These are phyloP conservation scores for Platanthera zijinensis DNA, from an alignment of 106 monocot genomes.

Conservation along the genomic window DNA sequence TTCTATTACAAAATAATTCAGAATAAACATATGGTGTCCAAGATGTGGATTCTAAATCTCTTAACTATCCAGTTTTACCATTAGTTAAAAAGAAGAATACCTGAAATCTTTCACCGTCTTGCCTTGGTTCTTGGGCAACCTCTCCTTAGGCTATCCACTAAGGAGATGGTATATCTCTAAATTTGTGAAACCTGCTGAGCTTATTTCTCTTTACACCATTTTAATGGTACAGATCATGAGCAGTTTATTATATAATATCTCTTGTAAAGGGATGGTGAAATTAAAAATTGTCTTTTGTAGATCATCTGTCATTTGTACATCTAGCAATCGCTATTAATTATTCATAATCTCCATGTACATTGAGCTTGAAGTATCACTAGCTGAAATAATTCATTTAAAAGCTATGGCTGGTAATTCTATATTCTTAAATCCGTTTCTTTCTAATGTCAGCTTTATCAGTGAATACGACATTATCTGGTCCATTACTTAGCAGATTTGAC, in stretches of 20 bases:
- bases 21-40: too few species aligned
- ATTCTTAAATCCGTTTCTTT: not conserved
- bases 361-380: not conserved
- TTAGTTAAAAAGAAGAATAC: too few species aligned
- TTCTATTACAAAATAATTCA: too few species aligned
- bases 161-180: too few species aligned
- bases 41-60: too few species aligned
- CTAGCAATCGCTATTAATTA: not conserved
- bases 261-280: not conserved
- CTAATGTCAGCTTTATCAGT: conserved; percentile 70
- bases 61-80: too few species aligned
- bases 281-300: not conserved
- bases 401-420: not conserved
- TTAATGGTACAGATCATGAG: too few species aligned
- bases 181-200: too few species aligned
- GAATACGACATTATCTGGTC: conserved; percentile 88
- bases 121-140: too few species aligned
- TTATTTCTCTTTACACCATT: too few species aligned
- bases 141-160: too few species aligned
- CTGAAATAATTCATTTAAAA: not conserved
- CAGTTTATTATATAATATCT: not conserved
- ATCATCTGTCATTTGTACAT: not conserved
- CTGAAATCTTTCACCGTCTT: too few species aligned
- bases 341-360: not conserved
- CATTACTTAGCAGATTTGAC: conserved; percentile 94